Conservation (phyloP, 768 basidiomycete species). For the Boletus speciosus region DNA sequence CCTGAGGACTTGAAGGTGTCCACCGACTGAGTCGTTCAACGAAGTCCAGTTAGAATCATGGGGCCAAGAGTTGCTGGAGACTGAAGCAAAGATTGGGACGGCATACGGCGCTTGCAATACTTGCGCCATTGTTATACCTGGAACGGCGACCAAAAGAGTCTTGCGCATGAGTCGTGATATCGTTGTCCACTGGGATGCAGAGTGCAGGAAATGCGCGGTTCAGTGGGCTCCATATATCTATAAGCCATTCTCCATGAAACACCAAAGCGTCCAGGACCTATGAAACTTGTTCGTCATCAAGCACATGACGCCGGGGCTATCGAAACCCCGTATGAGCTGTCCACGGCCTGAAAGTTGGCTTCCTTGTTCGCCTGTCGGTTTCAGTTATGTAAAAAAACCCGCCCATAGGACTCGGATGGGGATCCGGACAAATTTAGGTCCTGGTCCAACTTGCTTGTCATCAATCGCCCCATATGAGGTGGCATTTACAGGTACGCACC, state of each 20-base stretch:
- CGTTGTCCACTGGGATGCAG: not conserved
- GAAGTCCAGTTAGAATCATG: slow-evolving; percentile 2
- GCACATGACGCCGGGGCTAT: no score
- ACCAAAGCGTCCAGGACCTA: no score
- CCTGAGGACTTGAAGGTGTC: slow-evolving; percentile 16
- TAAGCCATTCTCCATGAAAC: not conserved
- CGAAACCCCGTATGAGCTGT: no score
- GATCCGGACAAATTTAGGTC: no score
- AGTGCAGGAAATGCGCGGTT: not conserved
- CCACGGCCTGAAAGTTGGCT: no score
- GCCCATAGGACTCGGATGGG: no score
- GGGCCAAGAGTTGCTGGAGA: slow-evolving; percentile 10
- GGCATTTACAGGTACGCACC: no score
- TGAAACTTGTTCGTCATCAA: no score
- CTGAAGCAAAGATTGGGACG: not conserved
- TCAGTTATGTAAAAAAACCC: no score
- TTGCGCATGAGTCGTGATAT: not conserved
- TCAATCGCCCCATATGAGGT: no score
- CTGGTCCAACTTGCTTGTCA: no score
- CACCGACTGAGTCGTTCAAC: slow-evolving; percentile 16
- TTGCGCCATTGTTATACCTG: not conserved
- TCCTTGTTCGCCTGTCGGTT: no score
- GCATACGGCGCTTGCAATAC: slow-evolving; percentile 6
- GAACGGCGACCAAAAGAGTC: not conserved
- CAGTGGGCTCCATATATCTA: not conserved